phyloP scores from a whole-genome alignment of 2,329 filamentous ascomycete genomes.

The Stachybotrys echinatus region DNA sequence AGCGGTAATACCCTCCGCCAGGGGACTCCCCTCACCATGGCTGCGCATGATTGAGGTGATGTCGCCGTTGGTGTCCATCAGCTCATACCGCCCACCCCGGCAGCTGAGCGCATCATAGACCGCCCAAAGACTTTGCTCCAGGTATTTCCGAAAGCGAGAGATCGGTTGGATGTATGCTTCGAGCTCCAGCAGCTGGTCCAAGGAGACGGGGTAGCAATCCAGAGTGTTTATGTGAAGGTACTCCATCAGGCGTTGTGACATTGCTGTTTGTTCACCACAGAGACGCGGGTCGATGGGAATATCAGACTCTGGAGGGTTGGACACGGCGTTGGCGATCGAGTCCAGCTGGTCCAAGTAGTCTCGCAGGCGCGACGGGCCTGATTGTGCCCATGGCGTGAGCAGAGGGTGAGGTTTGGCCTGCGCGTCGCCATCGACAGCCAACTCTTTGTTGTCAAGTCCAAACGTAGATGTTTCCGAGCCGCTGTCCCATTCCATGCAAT shows the following conservation, averaged over 20 bases:
- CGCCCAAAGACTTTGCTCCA: constrained; percentile 2
- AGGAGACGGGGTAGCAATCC: not conserved
- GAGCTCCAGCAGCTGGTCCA: constrained; percentile 6
- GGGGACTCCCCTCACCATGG: constrained; percentile 13
- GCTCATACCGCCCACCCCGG: constrained; percentile 3
- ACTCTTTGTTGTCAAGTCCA: not conserved
- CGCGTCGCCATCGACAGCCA: not conserved
- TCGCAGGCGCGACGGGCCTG: not conserved
- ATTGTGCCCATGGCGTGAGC: not conserved
- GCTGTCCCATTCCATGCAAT: not conserved
- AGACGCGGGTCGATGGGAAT: not conserved
- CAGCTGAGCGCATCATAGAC: constrained; percentile 2
- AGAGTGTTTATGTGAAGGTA: not conserved
- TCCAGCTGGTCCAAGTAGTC: constrained; percentile 4
- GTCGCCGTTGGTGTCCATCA: not conserved
- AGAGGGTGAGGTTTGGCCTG: not conserved
- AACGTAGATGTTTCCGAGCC: not conserved
- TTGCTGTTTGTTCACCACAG: not conserved
- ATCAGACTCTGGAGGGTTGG: not conserved
- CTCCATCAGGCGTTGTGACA: not conserved
- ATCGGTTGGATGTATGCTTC: constrained; percentile 7
- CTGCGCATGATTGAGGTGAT: constrained; percentile 11
- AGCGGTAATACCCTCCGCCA: constrained; percentile 9
- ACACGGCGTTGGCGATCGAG: not conserved
- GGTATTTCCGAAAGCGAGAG: constrained; percentile 2